phyloP scores from a whole-genome alignment of 83 land plant species.

The Picea abies region DNA sequence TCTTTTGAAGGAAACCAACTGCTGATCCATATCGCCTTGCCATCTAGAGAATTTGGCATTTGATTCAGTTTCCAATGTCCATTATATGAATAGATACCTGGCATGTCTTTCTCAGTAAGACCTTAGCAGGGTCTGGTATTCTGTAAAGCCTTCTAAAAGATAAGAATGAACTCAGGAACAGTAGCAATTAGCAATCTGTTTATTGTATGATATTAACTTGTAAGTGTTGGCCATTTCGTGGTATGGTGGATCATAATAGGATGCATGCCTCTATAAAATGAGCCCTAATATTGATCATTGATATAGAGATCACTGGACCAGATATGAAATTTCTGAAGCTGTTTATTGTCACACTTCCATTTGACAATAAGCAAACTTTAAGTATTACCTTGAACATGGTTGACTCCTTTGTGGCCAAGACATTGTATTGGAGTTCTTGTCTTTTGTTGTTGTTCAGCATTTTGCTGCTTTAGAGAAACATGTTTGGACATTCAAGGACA shows the following conservation, averaged over 20 bases:
- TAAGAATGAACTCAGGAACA: neutral
- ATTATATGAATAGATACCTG: no score
- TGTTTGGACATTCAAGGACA: neutral
- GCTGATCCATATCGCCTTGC: neutral
- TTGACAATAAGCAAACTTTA: neutral
- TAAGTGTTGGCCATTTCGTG: neutral
- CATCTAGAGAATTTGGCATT: neutral
- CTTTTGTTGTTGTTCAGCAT: neutral
- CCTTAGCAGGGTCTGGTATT: conserved; percentile 2
- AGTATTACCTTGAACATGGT: neutral
- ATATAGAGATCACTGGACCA: neutral
- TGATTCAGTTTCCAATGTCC: neutral
- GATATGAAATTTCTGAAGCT: neutral
- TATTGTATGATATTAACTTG: neutral
- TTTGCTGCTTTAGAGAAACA: conserved; percentile 1
- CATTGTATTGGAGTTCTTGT: neutral
- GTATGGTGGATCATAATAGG: neutral
- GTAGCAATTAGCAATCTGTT: neutral
- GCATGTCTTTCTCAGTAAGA: neutral
- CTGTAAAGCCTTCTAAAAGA: neutral
- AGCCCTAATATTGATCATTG: neutral
- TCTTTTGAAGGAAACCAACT: neutral
- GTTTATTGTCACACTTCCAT: neutral
- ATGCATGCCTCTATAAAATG: neutral
- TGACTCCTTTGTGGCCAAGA: no score